A percentile compares a stretch with the other conserved stretches of the same genome.
These are phyloP conservation scores for Colletotrichum shisoi DNA, from an alignment of 2,329 filamentous ascomycete genomes.

Conservation along the genomic window DNA sequence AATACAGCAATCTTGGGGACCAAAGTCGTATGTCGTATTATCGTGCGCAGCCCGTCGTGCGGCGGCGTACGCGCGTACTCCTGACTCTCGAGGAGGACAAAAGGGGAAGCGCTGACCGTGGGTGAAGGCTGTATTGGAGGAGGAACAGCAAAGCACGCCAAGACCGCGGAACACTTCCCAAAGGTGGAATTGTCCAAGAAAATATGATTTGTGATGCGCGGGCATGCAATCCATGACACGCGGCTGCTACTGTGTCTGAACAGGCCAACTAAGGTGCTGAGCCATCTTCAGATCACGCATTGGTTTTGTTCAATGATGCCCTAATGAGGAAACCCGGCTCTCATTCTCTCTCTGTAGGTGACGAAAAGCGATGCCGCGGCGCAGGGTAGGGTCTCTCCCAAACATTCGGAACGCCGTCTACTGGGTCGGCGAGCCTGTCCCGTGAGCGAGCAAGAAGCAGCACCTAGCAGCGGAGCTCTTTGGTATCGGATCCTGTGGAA, in stretches of 20 bases:
- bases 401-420: neutral
- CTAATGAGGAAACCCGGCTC: constrained; percentile 10
- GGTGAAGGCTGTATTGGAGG: constrained; percentile 23
- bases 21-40: constrained; percentile 9
- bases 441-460: neutral
- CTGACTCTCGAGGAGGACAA: neutral
- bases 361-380: neutral
- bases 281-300: neutral
- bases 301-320: neutral
- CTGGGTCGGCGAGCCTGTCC: neutral
- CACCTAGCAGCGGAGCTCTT: constrained; percentile 4
- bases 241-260: constrained; percentile 12
- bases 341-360: neutral
- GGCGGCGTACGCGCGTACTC: constrained; percentile 22
- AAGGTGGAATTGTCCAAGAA: constrained; percentile 1
- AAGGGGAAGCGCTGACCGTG: neutral
- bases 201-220: constrained; percentile 26
- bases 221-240: constrained; percentile 22
- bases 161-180: constrained; percentile 35
- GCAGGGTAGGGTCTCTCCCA: too few relatives aligned
- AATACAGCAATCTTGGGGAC: constrained; percentile 8
- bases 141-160: constrained; percentile 20
- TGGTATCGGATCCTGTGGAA: neutral
- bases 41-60: neutral
- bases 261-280: neutral